Evolutionary conservation across 345 rosid genomes (phyloP).

Genomic region (Hibiscus syriacus): DNA sequence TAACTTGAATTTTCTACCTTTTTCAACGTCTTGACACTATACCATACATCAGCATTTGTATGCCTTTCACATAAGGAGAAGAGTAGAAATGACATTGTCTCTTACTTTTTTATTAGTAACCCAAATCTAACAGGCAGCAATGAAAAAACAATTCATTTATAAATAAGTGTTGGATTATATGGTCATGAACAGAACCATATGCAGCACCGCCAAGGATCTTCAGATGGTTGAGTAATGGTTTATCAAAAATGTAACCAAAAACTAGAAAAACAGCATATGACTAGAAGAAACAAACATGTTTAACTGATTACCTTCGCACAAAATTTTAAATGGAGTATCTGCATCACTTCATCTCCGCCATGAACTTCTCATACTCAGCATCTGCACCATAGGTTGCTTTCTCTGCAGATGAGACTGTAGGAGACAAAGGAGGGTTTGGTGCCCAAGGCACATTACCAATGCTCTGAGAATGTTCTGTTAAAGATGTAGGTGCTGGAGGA

Average conservation of each 20-base stretch:
- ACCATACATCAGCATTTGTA: background rate
- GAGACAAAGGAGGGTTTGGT: slow-evolving; percentile 41
- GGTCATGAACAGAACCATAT: background rate
- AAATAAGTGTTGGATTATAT: background rate
- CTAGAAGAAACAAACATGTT: background rate
- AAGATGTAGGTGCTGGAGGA: slow-evolving; percentile 40
- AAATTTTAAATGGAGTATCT: slow-evolving; percentile 11
- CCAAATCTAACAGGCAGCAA: background rate
- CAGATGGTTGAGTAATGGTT: background rate
- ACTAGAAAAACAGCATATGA: background rate
- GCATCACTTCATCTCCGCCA: slow-evolving; percentile 92
- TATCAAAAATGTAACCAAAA: slow-evolving; percentile 5
- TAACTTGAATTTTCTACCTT: background rate
- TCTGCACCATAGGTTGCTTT: slow-evolving; percentile 60
- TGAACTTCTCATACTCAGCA: slow-evolving; percentile 88
- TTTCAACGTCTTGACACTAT: background rate
- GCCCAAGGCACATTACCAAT: slow-evolving; percentile 75
- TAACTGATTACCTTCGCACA: slow-evolving; percentile 36
- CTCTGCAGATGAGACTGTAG: slow-evolving; percentile 44
- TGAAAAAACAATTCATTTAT: background rate
- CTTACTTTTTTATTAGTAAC: background rate
- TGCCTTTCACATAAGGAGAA: background rate
- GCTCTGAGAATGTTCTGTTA: slow-evolving; percentile 49
- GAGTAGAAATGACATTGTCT: background rate
- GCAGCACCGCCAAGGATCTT: background rate